phyloP scores from a whole-genome alignment of 208 protist species.

The Leishmania guyanensis region DNA sequence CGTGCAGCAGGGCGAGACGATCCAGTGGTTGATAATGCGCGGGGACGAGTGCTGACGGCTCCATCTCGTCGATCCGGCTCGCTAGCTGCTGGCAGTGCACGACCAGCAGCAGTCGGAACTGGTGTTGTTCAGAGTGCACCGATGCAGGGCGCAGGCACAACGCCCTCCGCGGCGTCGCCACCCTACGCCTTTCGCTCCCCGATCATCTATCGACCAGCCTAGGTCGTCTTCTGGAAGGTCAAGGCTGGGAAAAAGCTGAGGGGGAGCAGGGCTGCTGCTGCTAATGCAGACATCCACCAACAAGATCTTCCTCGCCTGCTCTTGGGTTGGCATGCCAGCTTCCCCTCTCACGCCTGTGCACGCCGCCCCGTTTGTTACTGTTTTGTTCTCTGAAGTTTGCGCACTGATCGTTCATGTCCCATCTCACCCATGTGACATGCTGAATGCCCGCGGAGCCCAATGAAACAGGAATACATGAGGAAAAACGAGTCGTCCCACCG shows the following conservation, averaged over 20 bases:
- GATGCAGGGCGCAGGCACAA: neutral
- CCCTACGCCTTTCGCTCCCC: conserved; percentile 12
- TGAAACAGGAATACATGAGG: neutral
- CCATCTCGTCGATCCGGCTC: neutral
- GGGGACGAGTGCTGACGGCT: neutral
- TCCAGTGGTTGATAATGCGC: neutral
- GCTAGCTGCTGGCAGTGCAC: neutral
- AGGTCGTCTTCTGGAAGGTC: neutral
- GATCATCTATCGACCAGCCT: conserved; percentile 11
- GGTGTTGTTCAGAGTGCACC: neutral
- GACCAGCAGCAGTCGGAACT: neutral
- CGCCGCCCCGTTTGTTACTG: too few relatives aligned
- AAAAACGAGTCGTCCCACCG: neutral
- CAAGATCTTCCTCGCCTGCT: neutral
- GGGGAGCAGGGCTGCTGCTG: neutral
- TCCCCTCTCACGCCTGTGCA: neutral
- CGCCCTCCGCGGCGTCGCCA: neutral
- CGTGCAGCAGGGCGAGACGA: neutral
- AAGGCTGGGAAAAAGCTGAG: neutral
- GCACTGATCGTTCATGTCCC: neutral
- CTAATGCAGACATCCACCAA: neutral
- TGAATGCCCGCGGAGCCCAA: neutral
- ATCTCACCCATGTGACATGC: neutral
- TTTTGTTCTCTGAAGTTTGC: neutral
- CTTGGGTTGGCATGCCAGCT: neutral